Evolutionary conservation across 202 grass and related monocot species (phyloP).

Genomic region (Dendrocalamus latiflorus): DNA sequence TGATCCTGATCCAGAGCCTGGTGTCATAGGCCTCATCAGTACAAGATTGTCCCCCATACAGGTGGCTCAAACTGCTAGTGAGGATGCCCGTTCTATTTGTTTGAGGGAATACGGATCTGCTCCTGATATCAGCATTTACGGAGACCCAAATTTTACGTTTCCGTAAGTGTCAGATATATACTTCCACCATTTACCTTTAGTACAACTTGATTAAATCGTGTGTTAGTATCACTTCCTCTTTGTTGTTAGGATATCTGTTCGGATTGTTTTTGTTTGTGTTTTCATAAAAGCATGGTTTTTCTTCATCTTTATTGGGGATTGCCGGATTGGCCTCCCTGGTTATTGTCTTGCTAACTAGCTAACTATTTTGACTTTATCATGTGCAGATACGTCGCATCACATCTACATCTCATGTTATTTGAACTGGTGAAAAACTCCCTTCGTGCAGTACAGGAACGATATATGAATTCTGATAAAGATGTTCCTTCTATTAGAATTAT

Average conservation of each 20-base stretch:
- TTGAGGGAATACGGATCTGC: slow-evolving; percentile 80
- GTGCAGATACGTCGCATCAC: slow-evolving; percentile 67
- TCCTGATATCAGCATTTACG: slow-evolving; percentile 84
- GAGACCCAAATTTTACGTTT: slow-evolving; percentile 74
- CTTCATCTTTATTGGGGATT: slow-evolving; percentile 10
- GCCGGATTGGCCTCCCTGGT: not conserved
- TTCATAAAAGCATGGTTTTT: not conserved
- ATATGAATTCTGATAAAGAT: slow-evolving; percentile 88
- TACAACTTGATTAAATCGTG: not conserved
- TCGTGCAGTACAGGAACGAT: slow-evolving; percentile 80
- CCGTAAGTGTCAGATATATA: slow-evolving; percentile 50
- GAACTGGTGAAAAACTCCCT: slow-evolving; percentile 97
- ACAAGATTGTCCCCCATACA: slow-evolving; percentile 80
- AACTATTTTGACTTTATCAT: slow-evolving; percentile 20
- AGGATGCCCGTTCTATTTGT: slow-evolving; percentile 85
- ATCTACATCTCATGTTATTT: slow-evolving; percentile 92
- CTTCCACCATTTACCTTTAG: not conserved
- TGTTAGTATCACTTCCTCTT: not conserved
- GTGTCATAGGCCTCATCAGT: slow-evolving; percentile 80
- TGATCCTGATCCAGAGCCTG: slow-evolving; percentile 64
- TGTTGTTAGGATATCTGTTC: not conserved
- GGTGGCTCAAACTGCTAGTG: slow-evolving; percentile 66
- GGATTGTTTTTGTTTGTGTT: not conserved
- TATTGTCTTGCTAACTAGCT: not conserved
- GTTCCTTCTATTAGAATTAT: too few species aligned